phyloP scores from a whole-genome alignment of 768 basidiomycete species.

The Mycena sanguinolenta region DNA sequence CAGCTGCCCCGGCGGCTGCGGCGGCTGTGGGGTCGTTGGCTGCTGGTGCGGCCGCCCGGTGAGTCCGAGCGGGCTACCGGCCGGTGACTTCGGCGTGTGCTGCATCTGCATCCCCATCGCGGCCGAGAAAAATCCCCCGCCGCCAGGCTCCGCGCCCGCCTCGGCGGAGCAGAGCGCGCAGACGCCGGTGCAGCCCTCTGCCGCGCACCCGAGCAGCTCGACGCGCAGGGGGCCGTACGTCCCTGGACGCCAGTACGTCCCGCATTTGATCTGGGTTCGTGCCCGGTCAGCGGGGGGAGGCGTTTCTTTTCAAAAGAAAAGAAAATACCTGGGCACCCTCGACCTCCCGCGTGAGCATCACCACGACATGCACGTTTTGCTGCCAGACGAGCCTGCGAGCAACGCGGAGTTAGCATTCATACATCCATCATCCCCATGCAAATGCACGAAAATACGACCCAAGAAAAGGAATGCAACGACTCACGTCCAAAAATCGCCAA shows the following conservation, averaged over 20 bases:
- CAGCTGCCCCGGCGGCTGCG: slow-evolving; percentile 38
- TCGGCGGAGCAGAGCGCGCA: slow-evolving; percentile 33
- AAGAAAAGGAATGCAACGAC: slow-evolving; percentile 45
- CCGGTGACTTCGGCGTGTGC: background rate
- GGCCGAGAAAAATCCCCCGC: slow-evolving; percentile 22
- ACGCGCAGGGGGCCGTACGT: slow-evolving; percentile 81
- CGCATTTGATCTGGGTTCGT: slow-evolving; percentile 75
- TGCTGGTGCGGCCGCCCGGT: background rate
- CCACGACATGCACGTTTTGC: slow-evolving; percentile 93
- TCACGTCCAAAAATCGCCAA: slow-evolving; percentile 94
- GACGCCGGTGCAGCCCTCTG: slow-evolving; percentile 34
- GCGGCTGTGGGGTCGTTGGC: background rate
- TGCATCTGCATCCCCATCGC: too few species aligned
- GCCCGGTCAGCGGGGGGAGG: background rate
- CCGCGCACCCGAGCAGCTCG: slow-evolving; percentile 48
- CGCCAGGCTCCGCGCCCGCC: slow-evolving; percentile 31
- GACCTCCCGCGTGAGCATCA: slow-evolving; percentile 95
- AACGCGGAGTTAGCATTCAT: background rate
- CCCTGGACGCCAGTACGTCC: slow-evolving; percentile 85
- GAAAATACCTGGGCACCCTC: slow-evolving; percentile 75
- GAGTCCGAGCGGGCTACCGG: background rate
- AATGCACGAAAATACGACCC: background rate
- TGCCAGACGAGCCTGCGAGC: slow-evolving; percentile 85
- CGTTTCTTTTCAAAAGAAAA: background rate
- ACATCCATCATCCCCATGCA: background rate